phyloP scores from a whole-genome alignment of 2,329 filamentous ascomycete genomes.

The Phoma sp. region DNA sequence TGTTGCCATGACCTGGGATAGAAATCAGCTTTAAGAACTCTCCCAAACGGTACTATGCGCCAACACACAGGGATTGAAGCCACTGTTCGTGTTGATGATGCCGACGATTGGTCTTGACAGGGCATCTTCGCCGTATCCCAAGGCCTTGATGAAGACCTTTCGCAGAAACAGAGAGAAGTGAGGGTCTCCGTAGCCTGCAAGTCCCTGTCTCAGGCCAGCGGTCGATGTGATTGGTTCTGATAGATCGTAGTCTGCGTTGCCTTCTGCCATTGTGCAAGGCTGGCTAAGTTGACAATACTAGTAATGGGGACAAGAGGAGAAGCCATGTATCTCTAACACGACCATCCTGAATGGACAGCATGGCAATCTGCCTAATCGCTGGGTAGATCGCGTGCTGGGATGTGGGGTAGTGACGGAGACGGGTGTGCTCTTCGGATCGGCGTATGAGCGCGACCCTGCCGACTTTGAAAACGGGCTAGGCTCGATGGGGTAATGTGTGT shows the following conservation, averaged over 20 bases:
- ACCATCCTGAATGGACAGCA: neutral
- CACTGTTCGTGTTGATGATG: conserved; percentile 75
- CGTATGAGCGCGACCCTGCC: conserved; percentile 5
- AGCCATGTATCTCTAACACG: neutral
- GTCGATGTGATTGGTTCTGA: conserved; percentile 56
- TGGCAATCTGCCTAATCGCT: neutral
- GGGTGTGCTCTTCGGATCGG: neutral
- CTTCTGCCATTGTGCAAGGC: conserved; percentile 10
- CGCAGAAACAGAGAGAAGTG: conserved; percentile 78
- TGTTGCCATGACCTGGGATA: conserved; percentile 65
- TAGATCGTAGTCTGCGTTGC: conserved; percentile 63
- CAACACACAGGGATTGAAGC: conserved; percentile 69
- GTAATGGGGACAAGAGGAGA: neutral
- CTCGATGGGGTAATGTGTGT: conserved; percentile 6
- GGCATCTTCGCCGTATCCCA: conserved; percentile 75
- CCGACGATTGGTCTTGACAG: conserved; percentile 75
- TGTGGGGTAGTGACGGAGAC: conserved; percentile 12
- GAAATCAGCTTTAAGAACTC: neutral
- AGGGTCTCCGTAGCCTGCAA: conserved; percentile 73
- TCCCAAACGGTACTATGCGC: neutral
- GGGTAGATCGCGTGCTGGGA: conserved; percentile 15
- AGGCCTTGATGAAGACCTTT: conserved; percentile 78
- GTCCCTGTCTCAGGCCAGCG: conserved; percentile 66
- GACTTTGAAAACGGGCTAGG: neutral
- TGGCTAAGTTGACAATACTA: neutral